Percentiles rank a stretch among this genome's conserved stretches.
phyloP scores from a whole-genome alignment of 352 stramenopile genomes.

The Phytopythium ostracodes region DNA sequence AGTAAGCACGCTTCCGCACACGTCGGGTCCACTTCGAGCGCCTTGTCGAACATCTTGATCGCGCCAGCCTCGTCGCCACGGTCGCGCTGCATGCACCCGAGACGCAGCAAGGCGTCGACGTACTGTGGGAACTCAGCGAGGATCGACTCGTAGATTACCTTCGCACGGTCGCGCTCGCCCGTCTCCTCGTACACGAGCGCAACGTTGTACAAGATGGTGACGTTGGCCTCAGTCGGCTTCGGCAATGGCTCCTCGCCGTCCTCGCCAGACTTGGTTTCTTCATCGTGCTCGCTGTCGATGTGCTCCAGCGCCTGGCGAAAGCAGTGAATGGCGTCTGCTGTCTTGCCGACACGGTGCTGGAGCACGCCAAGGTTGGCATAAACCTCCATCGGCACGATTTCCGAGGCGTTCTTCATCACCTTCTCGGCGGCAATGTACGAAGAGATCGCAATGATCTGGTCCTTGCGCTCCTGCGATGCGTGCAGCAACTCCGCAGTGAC shows the following conservation, averaged over 20 bases:
- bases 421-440: constrained; percentile 87
- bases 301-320: constrained; percentile 84
- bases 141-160: constrained; percentile 93
- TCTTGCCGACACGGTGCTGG: constrained; percentile 85
- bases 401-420: constrained; percentile 81
- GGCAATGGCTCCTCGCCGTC: constrained; percentile 35
- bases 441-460: constrained; percentile 88
- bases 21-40: constrained; percentile 87
- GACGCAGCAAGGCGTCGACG: constrained; percentile 91
- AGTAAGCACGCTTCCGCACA: constrained; percentile 92
- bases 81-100: constrained; percentile 94
- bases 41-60: constrained; percentile 92
- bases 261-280: constrained; percentile 35
- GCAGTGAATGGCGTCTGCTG: constrained; percentile 87
- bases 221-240: constrained; percentile 69
- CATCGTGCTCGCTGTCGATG: constrained; percentile 34
- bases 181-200: constrained; percentile 92
- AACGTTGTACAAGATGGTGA: constrained; percentile 96
- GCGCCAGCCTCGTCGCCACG: constrained; percentile 88
- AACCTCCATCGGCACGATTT: constrained; percentile 77
- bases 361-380: constrained; percentile 83
- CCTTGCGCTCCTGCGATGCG: constrained; percentile 72
- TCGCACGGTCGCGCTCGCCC: constrained; percentile 86
- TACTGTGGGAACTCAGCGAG: constrained; percentile 92
- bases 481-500: constrained; percentile 80